phyloP scores from a whole-genome alignment of 2,329 filamentous ascomycete genomes.

The Aspergillus caelatus region DNA sequence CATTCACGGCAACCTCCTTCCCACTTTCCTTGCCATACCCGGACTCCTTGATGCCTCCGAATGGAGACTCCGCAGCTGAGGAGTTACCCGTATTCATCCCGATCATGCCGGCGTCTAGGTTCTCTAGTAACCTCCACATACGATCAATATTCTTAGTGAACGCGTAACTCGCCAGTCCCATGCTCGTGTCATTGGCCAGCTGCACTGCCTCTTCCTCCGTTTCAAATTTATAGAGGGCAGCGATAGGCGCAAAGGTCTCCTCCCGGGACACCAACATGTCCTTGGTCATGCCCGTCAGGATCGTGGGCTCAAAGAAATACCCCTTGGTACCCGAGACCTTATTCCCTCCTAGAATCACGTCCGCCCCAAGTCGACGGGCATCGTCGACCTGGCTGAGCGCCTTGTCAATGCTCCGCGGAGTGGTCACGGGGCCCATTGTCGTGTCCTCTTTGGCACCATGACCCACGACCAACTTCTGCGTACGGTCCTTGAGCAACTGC shows the following conservation, averaged over 20 bases:
- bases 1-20: conserved; percentile 66
- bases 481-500: conserved; percentile 56
- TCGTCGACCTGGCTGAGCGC: conserved; percentile 64
- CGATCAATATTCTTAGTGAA: conserved; percentile 71
- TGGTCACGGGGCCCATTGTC: conserved; percentile 64
- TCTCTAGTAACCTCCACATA: conserved; percentile 67
- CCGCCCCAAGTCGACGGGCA: conserved; percentile 64
- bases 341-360: conserved; percentile 63
- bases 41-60: conserved; percentile 69
- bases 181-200: conserved; percentile 63
- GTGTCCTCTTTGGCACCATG: conserved; percentile 59
- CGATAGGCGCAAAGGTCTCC: conserved; percentile 68
- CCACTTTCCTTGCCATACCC: conserved; percentile 70
- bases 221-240: conserved; percentile 66
- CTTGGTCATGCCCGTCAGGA: conserved; percentile 61
- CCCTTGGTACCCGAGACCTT: conserved; percentile 54
- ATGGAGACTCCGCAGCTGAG: conserved; percentile 68
- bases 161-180: conserved; percentile 68
- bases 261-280: conserved; percentile 62
- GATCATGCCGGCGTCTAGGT: conserved; percentile 70
- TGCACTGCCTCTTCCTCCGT: conserved; percentile 66
- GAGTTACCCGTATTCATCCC: conserved; percentile 66
- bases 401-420: conserved; percentile 59
- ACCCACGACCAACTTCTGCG: conserved; percentile 58
- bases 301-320: conserved; percentile 72